These are phyloP conservation scores for Garcia nutans DNA, from an alignment of 345 rosid genomes.

Conservation along the genomic window DNA sequence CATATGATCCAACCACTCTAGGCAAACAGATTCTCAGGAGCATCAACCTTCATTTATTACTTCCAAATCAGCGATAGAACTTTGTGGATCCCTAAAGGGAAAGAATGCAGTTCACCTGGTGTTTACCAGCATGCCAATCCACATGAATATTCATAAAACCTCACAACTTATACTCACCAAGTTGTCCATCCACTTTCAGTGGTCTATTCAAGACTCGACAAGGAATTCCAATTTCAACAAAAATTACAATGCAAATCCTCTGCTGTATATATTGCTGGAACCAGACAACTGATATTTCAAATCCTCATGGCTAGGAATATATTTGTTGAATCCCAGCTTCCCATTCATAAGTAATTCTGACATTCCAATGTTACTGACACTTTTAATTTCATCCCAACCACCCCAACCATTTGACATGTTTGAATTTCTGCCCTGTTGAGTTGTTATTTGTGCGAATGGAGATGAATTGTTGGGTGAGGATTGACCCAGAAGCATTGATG, in stretches of 20 bases:
- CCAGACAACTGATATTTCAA: conserved; percentile 37
- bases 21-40: not conserved
- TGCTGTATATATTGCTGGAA: conserved; percentile 44
- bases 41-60: not conserved
- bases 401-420: conserved; percentile 40
- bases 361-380: conserved; percentile 26
- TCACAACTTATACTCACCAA: not conserved
- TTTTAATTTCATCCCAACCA: conserved; percentile 43
- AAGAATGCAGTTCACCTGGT: conserved; percentile 1
- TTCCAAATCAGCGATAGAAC: not conserved
- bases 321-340: conserved; percentile 34
- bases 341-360: conserved; percentile 36
- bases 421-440: conserved; percentile 34
- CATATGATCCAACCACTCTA: not conserved
- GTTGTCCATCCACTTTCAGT: not conserved
- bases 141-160: not conserved
- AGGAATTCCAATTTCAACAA: conserved; percentile 4
- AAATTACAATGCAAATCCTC: conserved; percentile 48
- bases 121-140: not conserved
- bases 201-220: conserved; percentile 10
- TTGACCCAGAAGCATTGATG: conserved; percentile 32
- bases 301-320: conserved; percentile 37
- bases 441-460: conserved; percentile 27
- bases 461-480: conserved; percentile 30
- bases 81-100: not conserved